These are phyloP conservation scores for Tillandsia fasciculata DNA, from an alignment of 176 grass and related monocot genomes.

Conservation along the genomic window DNA sequence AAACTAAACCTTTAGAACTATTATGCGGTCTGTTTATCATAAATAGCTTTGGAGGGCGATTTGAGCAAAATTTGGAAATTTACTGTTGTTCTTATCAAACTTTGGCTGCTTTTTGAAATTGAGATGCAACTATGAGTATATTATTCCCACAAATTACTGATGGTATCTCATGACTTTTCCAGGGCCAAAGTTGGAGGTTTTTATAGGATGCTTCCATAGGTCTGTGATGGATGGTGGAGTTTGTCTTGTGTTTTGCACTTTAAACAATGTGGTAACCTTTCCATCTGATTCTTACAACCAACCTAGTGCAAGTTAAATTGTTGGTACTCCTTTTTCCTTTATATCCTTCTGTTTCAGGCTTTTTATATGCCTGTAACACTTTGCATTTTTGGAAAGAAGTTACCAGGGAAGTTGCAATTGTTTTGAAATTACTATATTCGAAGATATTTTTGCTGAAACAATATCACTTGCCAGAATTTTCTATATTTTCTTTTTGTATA, in stretches of 20 bases:
- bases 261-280: conserved; percentile 51
- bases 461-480: neutral
- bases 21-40: too few relatives aligned
- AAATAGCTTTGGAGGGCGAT: neutral
- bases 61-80: neutral
- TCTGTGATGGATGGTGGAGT: conserved; percentile 40
- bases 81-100: neutral
- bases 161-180: conserved; percentile 52
- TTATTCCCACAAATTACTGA: conserved; percentile 16
- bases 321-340: conserved; percentile 30
- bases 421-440: neutral
- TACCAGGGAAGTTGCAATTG: neutral
- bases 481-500: neutral
- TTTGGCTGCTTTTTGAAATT: neutral
- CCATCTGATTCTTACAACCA: conserved; percentile 24
- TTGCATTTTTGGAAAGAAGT: neutral
- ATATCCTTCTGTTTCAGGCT: neutral
- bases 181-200: conserved; percentile 62
- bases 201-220: conserved; percentile 64
- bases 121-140: neutral
- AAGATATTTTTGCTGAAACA: neutral
- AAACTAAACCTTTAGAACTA: too few relatives aligned
- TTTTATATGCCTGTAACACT: neutral
- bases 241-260: conserved; percentile 54
- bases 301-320: neutral